Evolutionary conservation across 306 rosid genomes (phyloP).

Genomic region (Gillenia trifoliata): DNA sequence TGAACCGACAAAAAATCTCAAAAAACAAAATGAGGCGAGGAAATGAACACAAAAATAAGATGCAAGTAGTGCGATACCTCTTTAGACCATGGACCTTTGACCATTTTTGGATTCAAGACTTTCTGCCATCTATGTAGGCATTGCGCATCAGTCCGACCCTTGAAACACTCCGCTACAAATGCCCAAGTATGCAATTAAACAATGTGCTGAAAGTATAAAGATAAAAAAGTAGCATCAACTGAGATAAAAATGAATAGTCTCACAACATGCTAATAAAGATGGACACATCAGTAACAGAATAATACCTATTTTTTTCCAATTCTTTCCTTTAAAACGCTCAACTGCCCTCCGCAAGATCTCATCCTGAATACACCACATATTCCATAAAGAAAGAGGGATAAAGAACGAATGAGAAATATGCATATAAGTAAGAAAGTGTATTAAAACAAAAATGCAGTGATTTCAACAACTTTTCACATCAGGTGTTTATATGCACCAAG

Average conservation of each 20-base stretch:
- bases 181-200: conserved; percentile 28
- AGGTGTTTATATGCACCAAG: neutral
- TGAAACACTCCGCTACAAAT: conserved; percentile 81
- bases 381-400: neutral
- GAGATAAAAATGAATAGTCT: neutral
- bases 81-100: conserved; percentile 99
- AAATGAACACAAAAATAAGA: conserved; percentile 10
- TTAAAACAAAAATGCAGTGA: neutral
- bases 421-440: neutral
- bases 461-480: neutral
- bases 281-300: conserved; percentile 3
- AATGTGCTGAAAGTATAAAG: conserved; percentile 8
- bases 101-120: conserved; percentile 90
- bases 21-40: neutral
- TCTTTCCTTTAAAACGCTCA: conserved; percentile 87
- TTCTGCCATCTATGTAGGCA: conserved; percentile 99
- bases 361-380: conserved; percentile 47
- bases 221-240: conserved; percentile 7
- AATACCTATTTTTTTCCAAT: conserved; percentile 96
- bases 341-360: conserved; percentile 77
- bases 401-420: neutral
- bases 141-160: conserved; percentile 94
- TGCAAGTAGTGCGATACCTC: conserved; percentile 48
- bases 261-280: neutral
- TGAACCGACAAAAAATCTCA: neutral